Base-by-base conservation (phyloP, 2,329 filamentous ascomycete species). In the Xylariaceae sp. region DNA sequence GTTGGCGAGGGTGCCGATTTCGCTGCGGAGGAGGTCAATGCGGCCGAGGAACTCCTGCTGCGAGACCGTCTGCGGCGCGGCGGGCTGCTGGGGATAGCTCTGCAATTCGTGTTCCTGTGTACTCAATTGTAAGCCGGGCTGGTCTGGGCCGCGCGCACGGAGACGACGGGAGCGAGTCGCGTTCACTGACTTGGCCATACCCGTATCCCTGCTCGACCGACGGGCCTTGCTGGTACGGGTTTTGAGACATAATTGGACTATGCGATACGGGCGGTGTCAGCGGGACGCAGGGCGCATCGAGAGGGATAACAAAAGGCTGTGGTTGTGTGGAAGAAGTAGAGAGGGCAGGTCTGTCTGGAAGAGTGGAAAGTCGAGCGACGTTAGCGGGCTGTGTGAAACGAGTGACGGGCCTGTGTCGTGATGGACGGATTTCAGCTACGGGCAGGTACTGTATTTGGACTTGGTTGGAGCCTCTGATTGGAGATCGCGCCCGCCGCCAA, bases 21-120 rank as follows among this genome's bases (percentile, higher is more conserved):
- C 80, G 63, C 79, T 76, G 71, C 87, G 87, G 56, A 86, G 78
- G 62, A 78, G 80, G 63, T 83, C 77, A 60, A 89, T 82, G 70
- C 85, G 85, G 63, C 75, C 70, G 59, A 90, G 79, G 72, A 88
- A 90, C 60, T 88, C 86, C 59, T 80, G 75, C 67, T 85, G 83
- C 50, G 78, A 78, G 64, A 89, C 74, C 51, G 76, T 69, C 55
- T 65, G 53, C 13, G 47, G 34, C 12, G 64, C 59, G n/a, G 55
- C 59, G 60, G 59, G 53, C 34, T 65, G 59, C 18, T 64, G 57
- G 57, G 65, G 66, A 63, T 81, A 80, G 57, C 76, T 73, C 60
- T 80, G 78, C 72, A 85, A 67, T 70, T 81, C 81, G 63, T 80
- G 80, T 5, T 59, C 63, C 65, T 76, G 21, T 21, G 47, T 21